phyloP scores from a whole-genome alignment of 768 basidiomycete species.

The Leccinum variicolor region DNA sequence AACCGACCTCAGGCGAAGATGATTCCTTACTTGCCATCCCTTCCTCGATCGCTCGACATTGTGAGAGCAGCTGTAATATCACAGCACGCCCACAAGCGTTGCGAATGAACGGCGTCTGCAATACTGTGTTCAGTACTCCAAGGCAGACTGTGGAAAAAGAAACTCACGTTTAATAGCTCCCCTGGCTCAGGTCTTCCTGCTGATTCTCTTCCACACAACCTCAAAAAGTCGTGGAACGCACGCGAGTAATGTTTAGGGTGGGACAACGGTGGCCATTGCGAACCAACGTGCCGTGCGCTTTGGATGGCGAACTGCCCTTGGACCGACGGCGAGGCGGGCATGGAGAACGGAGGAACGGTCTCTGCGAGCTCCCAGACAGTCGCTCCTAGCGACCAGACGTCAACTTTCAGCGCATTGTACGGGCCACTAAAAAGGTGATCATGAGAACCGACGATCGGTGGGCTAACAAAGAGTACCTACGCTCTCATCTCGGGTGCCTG shows the following conservation, averaged over 20 bases:
- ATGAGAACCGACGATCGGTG: conserved; percentile 3
- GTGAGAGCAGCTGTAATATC: conserved; percentile 62
- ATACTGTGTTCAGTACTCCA: conserved; percentile 3
- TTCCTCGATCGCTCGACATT: conserved; percentile 68
- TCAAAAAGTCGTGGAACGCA: conserved; percentile 71
- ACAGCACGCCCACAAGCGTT: conserved; percentile 67
- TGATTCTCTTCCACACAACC: conserved; percentile 60
- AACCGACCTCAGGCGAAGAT: neutral
- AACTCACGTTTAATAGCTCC: conserved; percentile 56
- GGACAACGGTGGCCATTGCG: conserved; percentile 63
- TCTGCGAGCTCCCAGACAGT: conserved; percentile 83
- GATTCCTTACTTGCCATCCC: conserved; percentile 16
- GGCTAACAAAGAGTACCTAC: conserved; percentile 38
- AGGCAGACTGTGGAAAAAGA: neutral
- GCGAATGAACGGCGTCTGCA: conserved; percentile 59
- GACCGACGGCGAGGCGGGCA: conserved; percentile 26
- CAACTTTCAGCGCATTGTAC: conserved; percentile 72
- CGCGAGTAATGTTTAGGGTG: conserved; percentile 61
- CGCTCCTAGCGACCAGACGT: conserved; percentile 80
- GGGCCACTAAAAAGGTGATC: conserved; percentile 43
- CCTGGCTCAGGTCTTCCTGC: conserved; percentile 51
- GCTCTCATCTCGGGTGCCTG: conserved; percentile 72
- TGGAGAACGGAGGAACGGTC: conserved; percentile 68
- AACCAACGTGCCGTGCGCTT: conserved; percentile 41
- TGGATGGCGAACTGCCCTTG: conserved; percentile 34